A percentile compares a stretch with the other conserved stretches of the same genome.
These are phyloP conservation scores for Trifolium pratense DNA, from an alignment of 306 rosid genomes.

Conservation along the genomic window DNA sequence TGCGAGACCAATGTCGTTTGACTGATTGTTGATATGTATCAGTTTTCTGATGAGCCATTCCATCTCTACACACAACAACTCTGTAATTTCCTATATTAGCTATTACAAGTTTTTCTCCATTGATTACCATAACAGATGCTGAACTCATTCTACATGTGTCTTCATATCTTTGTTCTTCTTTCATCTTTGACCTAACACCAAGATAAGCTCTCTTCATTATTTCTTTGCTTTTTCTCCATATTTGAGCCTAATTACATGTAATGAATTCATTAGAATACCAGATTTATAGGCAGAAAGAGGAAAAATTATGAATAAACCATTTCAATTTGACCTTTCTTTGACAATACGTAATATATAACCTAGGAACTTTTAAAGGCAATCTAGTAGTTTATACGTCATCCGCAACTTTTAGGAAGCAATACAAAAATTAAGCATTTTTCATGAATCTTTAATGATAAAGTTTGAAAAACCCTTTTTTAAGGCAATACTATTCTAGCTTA, in stretches of 20 bases:
- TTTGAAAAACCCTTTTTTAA: neutral
- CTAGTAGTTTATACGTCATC: too few relatives aligned
- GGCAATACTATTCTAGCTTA: neutral
- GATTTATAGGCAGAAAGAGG: too few relatives aligned
- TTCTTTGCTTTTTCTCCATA: conserved; percentile 63
- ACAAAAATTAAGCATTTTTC: neutral
- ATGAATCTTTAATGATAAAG: neutral
- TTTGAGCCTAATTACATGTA: conserved; percentile 45
- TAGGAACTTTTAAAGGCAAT: too few relatives aligned
- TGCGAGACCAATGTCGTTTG: conserved; percentile 60
- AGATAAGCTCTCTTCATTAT: conserved; percentile 71
- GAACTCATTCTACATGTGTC: conserved; percentile 53
- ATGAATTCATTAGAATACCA: neutral
- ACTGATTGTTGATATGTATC: conserved; percentile 38
- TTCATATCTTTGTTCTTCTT: conserved; percentile 47
- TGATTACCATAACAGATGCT: conserved; percentile 66
- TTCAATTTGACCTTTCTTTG: too few relatives aligned
- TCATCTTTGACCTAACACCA: conserved; percentile 56
- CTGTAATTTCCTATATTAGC: conserved; percentile 75
- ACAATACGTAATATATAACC: too few relatives aligned
- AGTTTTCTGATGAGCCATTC: conserved; percentile 60
- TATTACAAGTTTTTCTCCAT: conserved; percentile 74
- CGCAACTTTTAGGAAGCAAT: too few relatives aligned
- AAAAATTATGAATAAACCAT: too few relatives aligned
- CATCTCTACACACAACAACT: conserved; percentile 80